phyloP scores from a whole-genome alignment of 768 basidiomycete genomes.

The Kwoniella pini region DNA sequence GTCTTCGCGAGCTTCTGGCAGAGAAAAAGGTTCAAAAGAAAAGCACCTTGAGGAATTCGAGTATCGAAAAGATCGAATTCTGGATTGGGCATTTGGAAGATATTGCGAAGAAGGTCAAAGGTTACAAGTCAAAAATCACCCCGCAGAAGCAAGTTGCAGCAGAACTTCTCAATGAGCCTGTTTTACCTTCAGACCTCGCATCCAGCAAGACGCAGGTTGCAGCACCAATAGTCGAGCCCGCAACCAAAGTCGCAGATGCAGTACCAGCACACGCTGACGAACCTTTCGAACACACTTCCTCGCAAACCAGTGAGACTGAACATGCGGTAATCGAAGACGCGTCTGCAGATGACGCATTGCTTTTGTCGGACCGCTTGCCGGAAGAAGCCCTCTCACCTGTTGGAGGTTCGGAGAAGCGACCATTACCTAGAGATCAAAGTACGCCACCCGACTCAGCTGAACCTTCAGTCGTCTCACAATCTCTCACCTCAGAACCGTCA shows the following conservation, averaged over 20 bases:
- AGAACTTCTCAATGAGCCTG: not conserved
- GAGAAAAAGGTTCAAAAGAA: conserved; percentile 12
- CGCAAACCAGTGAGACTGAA: no score
- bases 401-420: no score
- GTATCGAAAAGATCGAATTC: conserved; percentile 24
- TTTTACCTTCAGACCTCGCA: not conserved
- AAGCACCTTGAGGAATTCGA: not conserved
- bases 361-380: no score
- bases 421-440: not conserved
- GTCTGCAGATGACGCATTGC: no score
- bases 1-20: conserved; percentile 16
- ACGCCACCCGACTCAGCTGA: conserved; percentile 5
- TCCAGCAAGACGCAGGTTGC: no score
- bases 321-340: no score
- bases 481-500: not conserved
- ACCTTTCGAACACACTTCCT: no score
- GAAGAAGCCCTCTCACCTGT: no score
- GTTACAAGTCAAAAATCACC: not conserved
- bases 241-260: no score
- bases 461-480: not conserved
- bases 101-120: conserved; percentile 19
- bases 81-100: conserved; percentile 28
- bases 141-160: not conserved
- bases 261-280: no score
- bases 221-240: no score